Conservation (phyloP, 768 basidiomycete species). For the Megacollybia marginata region DNA sequence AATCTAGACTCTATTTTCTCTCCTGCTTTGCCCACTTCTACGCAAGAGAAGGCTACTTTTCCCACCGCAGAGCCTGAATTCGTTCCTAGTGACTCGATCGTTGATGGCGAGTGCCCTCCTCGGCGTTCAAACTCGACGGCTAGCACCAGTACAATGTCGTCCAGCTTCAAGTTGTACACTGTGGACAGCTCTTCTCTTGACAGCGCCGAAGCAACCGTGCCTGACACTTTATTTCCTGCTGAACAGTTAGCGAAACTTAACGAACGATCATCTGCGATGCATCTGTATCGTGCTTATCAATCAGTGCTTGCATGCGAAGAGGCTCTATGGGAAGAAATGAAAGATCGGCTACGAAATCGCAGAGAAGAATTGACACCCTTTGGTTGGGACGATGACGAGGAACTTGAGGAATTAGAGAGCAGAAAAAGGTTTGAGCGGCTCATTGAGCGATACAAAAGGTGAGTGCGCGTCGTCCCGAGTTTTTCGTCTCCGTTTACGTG, state of each 20-base stretch:
- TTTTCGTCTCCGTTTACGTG: neutral
- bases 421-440: slow-evolving; percentile 54
- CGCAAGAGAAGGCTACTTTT: slow-evolving; percentile 28
- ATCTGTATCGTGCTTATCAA: slow-evolving; percentile 58
- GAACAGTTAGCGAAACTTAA: slow-evolving; percentile 39
- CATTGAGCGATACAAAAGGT: slow-evolving; percentile 51
- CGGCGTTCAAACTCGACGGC: slow-evolving; percentile 6
- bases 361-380: slow-evolving; percentile 43
- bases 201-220: slow-evolving; percentile 25
- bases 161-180: slow-evolving; percentile 30
- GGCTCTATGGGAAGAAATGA: slow-evolving; percentile 72
- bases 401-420: slow-evolving; percentile 47
- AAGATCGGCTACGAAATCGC: slow-evolving; percentile 52
- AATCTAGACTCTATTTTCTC: slow-evolving; percentile 26
- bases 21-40: slow-evolving; percentile 47
- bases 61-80: slow-evolving; percentile 3
- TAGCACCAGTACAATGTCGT: slow-evolving; percentile 8
- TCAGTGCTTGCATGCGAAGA: slow-evolving; percentile 60
- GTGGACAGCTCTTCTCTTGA: slow-evolving; percentile 42
- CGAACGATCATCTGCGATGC: slow-evolving; percentile 63
- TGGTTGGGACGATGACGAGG: slow-evolving; percentile 69
- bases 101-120: neutral
- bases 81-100: neutral
- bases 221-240: slow-evolving; percentile 29
- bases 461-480: slow-evolving; percentile 13